Evolutionary conservation across 139 green algal genomes (phyloP).

Genomic region (Closterium sp.): DNA sequence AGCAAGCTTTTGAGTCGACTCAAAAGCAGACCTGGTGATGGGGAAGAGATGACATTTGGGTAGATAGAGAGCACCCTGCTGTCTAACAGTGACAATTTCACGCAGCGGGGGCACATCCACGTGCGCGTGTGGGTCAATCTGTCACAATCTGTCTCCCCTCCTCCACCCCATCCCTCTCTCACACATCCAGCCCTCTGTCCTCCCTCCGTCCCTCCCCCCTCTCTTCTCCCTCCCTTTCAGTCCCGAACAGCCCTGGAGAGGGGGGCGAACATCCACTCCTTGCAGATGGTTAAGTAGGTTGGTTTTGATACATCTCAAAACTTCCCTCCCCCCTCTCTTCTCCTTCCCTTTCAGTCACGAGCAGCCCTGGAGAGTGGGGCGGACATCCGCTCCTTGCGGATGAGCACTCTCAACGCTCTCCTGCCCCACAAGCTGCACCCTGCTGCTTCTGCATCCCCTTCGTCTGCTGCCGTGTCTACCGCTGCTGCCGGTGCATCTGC

Average conservation of each 20-base stretch:
- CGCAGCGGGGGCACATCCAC: neutral
- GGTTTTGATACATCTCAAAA: no score
- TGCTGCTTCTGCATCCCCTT: no score
- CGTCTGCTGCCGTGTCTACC: no score
- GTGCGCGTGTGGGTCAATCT: neutral
- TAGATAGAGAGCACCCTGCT: neutral
- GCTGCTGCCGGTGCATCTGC: neutral
- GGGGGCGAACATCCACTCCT: neutral
- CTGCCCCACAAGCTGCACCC: neutral
- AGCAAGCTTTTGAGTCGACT: no score
- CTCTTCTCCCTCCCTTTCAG: neutral
- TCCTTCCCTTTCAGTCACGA: neutral
- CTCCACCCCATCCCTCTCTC: neutral
- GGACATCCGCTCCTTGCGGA: neutral
- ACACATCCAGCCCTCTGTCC: neutral
- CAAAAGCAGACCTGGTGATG: no score
- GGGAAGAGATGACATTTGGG: no score
- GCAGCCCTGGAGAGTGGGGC: neutral
- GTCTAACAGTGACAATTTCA: neutral
- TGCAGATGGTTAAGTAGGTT: no score
- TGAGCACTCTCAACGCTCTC: neutral
- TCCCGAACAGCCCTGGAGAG: neutral
- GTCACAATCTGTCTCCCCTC: neutral
- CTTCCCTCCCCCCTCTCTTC: no score
- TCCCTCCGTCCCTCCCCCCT: neutral